Conservation (phyloP, 495 filamentous ascomycete genomes). For the Penicillium flavigenum region DNA sequence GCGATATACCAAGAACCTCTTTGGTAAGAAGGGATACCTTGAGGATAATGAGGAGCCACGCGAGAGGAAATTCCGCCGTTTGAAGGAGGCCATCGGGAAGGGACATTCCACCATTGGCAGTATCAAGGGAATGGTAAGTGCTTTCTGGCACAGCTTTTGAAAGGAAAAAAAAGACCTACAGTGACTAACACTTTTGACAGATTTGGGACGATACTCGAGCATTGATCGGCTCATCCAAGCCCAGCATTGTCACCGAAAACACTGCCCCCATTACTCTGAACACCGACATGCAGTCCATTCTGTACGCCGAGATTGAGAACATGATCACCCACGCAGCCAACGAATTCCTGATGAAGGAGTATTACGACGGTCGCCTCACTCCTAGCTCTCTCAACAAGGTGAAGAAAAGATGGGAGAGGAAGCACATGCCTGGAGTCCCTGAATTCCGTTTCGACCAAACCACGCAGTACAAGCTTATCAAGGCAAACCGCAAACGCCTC, state of each 20-base stretch:
- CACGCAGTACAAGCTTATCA: conserved; percentile 54
- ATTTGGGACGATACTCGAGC: background rate
- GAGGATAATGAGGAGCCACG: conserved; percentile 1
- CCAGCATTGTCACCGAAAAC: conserved; percentile 17
- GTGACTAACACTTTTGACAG: background rate
- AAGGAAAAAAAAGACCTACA: background rate
- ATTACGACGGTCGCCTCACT: conserved; percentile 46
- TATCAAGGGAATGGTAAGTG: background rate
- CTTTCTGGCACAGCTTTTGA: background rate
- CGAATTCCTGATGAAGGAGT: conserved; percentile 47
- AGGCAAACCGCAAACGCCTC: conserved; percentile 49
- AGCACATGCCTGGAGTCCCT: conserved; percentile 52
- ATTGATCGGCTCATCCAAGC: background rate
- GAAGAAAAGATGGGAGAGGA: conserved; percentile 45
- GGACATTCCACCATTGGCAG: background rate
- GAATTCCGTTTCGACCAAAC: conserved; percentile 59
- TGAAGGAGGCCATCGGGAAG: background rate
- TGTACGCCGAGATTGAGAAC: conserved; percentile 56
- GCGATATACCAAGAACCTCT: conserved; percentile 45
- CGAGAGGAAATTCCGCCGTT: background rate
- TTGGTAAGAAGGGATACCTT: conserved; percentile 46
- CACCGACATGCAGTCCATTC: conserved; percentile 45
- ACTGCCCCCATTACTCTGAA: conserved; percentile 46
- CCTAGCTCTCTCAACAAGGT: conserved; percentile 49
- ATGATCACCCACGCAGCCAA: conserved; percentile 56